Conservation (phyloP, 1,284 basidiomycete genomes). For the Apiotrichum gamsii region DNA sequence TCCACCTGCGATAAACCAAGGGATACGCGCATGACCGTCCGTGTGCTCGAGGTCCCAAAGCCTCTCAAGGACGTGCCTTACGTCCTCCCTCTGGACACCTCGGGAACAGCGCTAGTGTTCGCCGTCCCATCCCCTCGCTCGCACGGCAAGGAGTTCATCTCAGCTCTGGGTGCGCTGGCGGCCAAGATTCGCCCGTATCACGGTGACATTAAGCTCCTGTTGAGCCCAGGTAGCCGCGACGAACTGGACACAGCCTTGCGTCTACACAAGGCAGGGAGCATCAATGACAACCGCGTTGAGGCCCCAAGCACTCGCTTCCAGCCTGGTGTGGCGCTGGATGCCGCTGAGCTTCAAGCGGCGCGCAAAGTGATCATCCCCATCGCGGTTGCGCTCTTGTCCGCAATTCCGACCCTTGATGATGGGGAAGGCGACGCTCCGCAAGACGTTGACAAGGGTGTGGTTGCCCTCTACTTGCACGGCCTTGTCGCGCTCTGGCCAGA, state of each 20-base stretch:
- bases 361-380: slow-evolving; percentile 30
- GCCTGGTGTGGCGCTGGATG: background rate
- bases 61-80: slow-evolving; percentile 9
- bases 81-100: slow-evolving; percentile 1
- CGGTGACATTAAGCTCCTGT: slow-evolving; percentile 5
- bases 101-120: slow-evolving; percentile 4
- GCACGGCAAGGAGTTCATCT: slow-evolving; percentile 20
- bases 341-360: background rate
- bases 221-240: slow-evolving; percentile 14
- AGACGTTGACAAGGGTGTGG: slow-evolving; percentile 22
- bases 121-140: slow-evolving; percentile 23
- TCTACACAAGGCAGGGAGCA: background rate
- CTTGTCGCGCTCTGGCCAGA: slow-evolving; percentile 42
- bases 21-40: slow-evolving; percentile 12
- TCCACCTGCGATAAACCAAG: background rate
- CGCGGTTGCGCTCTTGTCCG: slow-evolving; percentile 22
- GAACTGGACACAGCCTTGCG: slow-evolving; percentile 13
- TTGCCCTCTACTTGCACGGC: slow-evolving; percentile 31
- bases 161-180: slow-evolving; percentile 15
- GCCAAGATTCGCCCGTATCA: slow-evolving; percentile 1
- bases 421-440: background rate
- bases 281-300: background rate
- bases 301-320: background rate
- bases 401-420: slow-evolving; percentile 9
- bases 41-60: slow-evolving; percentile 27